Conservation (phyloP, 257 asterid species). For the Galeopsis tetrahit region DNA sequence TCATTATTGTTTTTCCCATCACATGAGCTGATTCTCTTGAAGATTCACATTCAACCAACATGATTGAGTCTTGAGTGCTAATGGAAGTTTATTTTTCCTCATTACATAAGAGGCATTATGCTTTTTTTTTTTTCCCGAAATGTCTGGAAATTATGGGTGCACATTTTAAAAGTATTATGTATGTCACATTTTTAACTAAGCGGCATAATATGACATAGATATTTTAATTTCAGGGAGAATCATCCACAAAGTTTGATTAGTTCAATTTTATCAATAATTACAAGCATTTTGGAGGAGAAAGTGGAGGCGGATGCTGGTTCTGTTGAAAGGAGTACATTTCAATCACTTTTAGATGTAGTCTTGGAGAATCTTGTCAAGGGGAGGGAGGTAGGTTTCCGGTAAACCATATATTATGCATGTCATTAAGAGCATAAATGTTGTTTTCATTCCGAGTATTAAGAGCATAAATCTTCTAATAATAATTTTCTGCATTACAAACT, state of each 20-base stretch:
- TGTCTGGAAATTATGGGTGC: not conserved
- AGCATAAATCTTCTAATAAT: constrained; percentile 23
- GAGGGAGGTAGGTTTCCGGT: constrained; percentile 52
- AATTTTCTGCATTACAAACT: not conserved
- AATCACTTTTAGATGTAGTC: constrained; percentile 71
- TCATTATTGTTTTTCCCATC: not conserved
- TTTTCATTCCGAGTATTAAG: not conserved
- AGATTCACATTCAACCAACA: constrained; percentile 5
- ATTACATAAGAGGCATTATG: constrained; percentile 2
- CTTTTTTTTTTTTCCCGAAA: not conserved
- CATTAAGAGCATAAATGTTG: not conserved
- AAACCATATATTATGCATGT: constrained; percentile 13
- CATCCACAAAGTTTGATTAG: constrained; percentile 68
- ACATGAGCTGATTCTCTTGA: not conserved
- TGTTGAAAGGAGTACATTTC: constrained; percentile 48
- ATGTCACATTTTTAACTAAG: not conserved
- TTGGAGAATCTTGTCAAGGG: constrained; percentile 72
- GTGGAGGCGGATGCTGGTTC: constrained; percentile 53
- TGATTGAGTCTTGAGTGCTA: constrained; percentile 11
- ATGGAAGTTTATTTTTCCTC: not conserved
- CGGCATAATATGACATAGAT: constrained; percentile 27
- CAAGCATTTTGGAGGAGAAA: constrained; percentile 63
- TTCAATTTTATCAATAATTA: constrained; percentile 70
- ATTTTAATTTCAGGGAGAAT: constrained; percentile 57
- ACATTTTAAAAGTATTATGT: not conserved